Evolutionary conservation across 2,329 filamentous ascomycete species (phyloP), one percentile per base, ranked within the genome.

Genomic region (Fusarium sp.): DNA sequence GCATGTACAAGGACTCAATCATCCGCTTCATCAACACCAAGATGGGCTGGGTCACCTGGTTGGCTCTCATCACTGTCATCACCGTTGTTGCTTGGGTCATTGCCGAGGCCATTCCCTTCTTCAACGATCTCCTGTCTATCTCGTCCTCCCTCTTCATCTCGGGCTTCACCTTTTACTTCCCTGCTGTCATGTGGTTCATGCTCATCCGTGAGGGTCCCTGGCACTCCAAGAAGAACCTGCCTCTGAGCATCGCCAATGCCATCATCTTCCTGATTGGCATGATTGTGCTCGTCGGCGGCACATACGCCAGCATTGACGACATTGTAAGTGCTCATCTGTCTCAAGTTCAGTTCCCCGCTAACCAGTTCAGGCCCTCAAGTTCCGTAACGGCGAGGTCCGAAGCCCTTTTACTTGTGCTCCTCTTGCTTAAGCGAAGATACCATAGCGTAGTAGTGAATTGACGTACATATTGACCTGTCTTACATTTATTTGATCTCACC

Each of bases 81-180:
- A 94, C 91, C 82, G 54, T 91, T 11, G 56, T 92, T 12, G 90
- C 90, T 5, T 94, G 90, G 86, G 77, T 94, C 70, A 90, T 94
- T 69, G 91, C 92, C 13, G 89, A 92, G 75, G 88, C 90, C 1
- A 91, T 94, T 46, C 92, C 92, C 3, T 90, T 91, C 77, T 95
- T 94, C 82, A 88, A 88, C 66, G 85, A 91, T 52, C 82, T 94
- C 46, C 81, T 94, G n/a, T 82, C 84, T 60, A 84, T 87, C 74
- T 82, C 78, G 50, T 86, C 85, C 3, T 80, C 84, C 3, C 82
- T 87, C 31, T 87, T 87, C 76, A 79, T 87, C 71, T 86, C 84
- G 7, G 78, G 78, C 37, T 80, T 80, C 54, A 82, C 82, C 31
- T 83, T 84, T 66, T 82, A 83, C 66, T 75, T 83, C 56, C 78